Percentiles rank a stretch among this genome's conserved stretches.
These are phyloP conservation scores for Pichia ethanolica DNA, from an alignment of 805 yeast species.

Conservation along the genomic window DNA sequence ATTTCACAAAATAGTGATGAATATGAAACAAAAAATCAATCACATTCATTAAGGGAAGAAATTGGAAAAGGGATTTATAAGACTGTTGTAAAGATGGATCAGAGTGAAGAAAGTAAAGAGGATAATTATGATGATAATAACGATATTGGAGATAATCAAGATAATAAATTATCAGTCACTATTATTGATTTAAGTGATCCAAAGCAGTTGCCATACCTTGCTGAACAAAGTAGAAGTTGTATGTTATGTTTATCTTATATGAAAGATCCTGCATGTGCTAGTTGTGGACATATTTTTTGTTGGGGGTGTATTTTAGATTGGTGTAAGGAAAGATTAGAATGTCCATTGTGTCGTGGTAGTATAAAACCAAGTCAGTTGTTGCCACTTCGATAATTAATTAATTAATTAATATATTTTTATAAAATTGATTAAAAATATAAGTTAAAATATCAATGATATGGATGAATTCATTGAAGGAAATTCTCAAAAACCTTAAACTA, in stretches of 20 bases:
- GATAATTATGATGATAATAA: constrained; percentile 1
- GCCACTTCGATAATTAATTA: constrained; percentile 32
- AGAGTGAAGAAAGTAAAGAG: neutral
- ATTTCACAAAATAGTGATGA: too few relatives aligned
- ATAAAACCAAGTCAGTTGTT: constrained; percentile 57
- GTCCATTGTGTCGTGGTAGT: constrained; percentile 82
- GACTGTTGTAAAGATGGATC: neutral
- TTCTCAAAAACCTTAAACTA: too few relatives aligned
- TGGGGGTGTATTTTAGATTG: constrained; percentile 88
- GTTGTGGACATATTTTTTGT: constrained; percentile 91
- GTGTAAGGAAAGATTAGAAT: constrained; percentile 81
- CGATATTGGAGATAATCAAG: too few relatives aligned
- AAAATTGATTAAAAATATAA: too few relatives aligned
- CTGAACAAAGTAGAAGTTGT: constrained; percentile 65
- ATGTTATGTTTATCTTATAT: constrained; percentile 77
- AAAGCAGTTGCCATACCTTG: constrained; percentile 54
- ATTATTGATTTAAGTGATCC: constrained; percentile 51
- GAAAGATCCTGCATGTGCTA: constrained; percentile 76
- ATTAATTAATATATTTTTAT: too few relatives aligned
- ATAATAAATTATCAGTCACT: neutral
- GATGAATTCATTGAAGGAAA: too few relatives aligned
- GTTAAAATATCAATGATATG: too few relatives aligned
- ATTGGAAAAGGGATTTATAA: neutral
- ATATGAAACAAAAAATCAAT: too few relatives aligned
- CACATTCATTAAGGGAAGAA: neutral